Base-by-base conservation (phyloP, 2,329 filamentous ascomycete genomes). In the Endothia cerciana region DNA sequence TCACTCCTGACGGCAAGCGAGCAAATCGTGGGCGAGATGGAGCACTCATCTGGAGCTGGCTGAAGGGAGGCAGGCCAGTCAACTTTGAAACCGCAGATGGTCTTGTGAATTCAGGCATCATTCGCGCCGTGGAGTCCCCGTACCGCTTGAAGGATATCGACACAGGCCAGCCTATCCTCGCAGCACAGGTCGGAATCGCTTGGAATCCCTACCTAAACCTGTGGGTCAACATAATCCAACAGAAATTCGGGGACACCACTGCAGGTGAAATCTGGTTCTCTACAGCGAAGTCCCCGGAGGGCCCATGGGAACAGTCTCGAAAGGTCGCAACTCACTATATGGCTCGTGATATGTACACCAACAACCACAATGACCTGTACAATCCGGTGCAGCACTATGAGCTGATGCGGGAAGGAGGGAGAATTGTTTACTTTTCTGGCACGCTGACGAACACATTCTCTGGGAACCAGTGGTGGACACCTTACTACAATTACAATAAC, bases 401-500 rank as follows among this genome's bases (percentile, higher is more conserved):
- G 38, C 25, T 68, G 43, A 66, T 66, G 64, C 30, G 40, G 4
- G 60, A 41, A 7, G 63, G 61, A 8, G 66, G 66, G 38, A 66
- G 66, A 19, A 33, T 63, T 1, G 19, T 66, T 4, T 68, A 68
- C 33, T 68, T 68, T 51, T 68, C 66, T 1, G 66, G 66, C 15
- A 68, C 66, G 22, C 59, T 68, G 19, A 59, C 57, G 6, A 68
- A 68, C 33, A 68, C 64, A 43, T 68, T 68, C 30, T 68, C 66
- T 40, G 66, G 66, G 3, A 68, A 68, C n/a, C 51, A 28, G 1
- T 66, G 62, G 57, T 49, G 60, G 17, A 64, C 66, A 4, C 66
- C 66, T 7, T 66, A 61, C 22, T 68, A 68, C 56, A 68, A 68
- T 28, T 68, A 68, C 57, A 68, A 68, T 57, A 68, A 68, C 36